Evolutionary conservation across 352 stramenopile species (phyloP).

Genomic region (Vaucheria bursata): DNA sequence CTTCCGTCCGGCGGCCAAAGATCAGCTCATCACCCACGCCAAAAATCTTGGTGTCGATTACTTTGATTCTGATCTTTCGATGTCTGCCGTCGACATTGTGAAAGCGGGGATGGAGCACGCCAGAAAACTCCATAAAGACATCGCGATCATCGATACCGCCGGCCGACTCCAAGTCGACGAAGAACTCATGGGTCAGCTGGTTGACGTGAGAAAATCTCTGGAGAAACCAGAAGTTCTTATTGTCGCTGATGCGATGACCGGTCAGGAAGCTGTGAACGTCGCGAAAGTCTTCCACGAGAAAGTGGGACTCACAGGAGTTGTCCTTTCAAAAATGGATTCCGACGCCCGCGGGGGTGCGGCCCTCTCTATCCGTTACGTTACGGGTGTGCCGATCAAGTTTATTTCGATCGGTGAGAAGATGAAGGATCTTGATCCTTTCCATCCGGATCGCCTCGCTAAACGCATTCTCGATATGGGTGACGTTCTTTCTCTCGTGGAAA

Average conservation of each 20-base stretch:
- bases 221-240: constrained; percentile 63
- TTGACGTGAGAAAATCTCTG: constrained; percentile 51
- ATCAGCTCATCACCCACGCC: constrained; percentile 62
- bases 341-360: constrained; percentile 59
- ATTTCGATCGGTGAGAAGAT: constrained; percentile 63
- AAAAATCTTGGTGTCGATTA: constrained; percentile 55
- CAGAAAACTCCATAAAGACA: constrained; percentile 57
- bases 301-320: constrained; percentile 59
- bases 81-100: constrained; percentile 59
- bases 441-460: constrained; percentile 8
- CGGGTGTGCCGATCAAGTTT: constrained; percentile 68
- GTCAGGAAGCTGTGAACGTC: constrained; percentile 63
- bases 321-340: constrained; percentile 66
- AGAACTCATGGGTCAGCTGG: constrained; percentile 48
- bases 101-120: constrained; percentile 53
- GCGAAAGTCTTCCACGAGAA: constrained; percentile 60
- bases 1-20: constrained; percentile 64
- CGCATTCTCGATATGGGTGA: constrained; percentile 69
- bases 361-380: constrained; percentile 45
- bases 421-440: constrained; percentile 51
- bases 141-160: constrained; percentile 66
- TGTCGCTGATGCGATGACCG: constrained; percentile 70
- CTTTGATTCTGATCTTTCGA: constrained; percentile 51
- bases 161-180: constrained; percentile 57
- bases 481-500: constrained; percentile 63